phyloP scores from a whole-genome alignment of 73 alveolate species.

The Tetrahymena borealis region DNA sequence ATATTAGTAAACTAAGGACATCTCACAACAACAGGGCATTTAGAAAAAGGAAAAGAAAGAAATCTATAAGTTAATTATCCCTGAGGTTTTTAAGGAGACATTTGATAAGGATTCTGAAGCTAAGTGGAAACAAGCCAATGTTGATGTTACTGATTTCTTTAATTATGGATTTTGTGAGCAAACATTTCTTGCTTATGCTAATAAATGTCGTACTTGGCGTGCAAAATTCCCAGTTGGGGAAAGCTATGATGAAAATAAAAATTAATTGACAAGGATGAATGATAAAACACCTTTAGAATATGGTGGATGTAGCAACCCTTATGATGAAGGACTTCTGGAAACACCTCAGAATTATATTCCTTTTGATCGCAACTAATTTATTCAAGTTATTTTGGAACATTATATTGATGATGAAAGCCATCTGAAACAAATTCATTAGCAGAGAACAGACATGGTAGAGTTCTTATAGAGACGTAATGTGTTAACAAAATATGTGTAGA shows the following conservation, averaged over 20 bases:
- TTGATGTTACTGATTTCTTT: background rate
- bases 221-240: background rate
- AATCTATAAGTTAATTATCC: background rate
- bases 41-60: background rate
- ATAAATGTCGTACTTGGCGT: background rate
- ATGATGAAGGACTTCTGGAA: background rate
- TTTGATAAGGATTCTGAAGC: conserved; percentile 1
- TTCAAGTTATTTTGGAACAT: background rate
- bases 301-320: background rate
- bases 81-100: background rate
- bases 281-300: background rate
- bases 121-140: background rate
- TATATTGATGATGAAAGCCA: background rate
- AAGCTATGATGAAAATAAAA: background rate
- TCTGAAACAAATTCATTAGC: background rate
- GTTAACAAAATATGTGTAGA: background rate
- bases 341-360: background rate
- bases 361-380: background rate
- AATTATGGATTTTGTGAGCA: background rate
- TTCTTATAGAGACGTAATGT: background rate
- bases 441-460: background rate
- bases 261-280: background rate
- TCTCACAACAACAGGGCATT: background rate
- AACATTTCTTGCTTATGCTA: background rate
- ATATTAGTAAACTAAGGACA: background rate